These are phyloP conservation scores for Verticillium longisporum DNA, from an alignment of 2,329 filamentous ascomycete genomes.

Conservation along the genomic window DNA sequence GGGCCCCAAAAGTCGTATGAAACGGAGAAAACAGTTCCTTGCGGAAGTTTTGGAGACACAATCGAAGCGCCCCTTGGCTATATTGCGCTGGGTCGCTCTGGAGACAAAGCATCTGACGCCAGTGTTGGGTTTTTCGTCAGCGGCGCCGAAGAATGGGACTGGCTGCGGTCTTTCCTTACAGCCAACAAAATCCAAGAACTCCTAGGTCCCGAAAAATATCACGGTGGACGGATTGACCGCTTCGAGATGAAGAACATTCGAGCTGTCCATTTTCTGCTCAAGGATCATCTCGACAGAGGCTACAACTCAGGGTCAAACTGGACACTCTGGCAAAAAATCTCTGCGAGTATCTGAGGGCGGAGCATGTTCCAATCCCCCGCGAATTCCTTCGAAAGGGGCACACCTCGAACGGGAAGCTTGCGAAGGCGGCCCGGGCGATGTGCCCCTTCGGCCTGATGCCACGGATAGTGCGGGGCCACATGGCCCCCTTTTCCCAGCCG, in stretches of 20 bases:
- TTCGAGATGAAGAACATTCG: slow-evolving; percentile 35
- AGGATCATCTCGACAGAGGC: slow-evolving; percentile 33
- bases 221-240: slow-evolving; percentile 25
- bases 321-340: slow-evolving; percentile 25
- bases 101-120: slow-evolving; percentile 26
- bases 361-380: slow-evolving; percentile 18
- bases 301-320: slow-evolving; percentile 27
- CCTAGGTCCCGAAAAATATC: slow-evolving; percentile 31
- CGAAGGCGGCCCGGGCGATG: not conserved
- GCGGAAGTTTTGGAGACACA: not conserved
- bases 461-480: not conserved
- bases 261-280: slow-evolving; percentile 38
- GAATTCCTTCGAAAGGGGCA: slow-evolving; percentile 18
- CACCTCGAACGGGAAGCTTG: not conserved
- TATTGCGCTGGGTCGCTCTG: slow-evolving; percentile 21
- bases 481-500: not conserved
- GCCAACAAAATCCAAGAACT: slow-evolving; percentile 26
- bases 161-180: slow-evolving; percentile 31
- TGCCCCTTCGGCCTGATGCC: not conserved
- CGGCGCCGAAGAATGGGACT: slow-evolving; percentile 28
- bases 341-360: slow-evolving; percentile 20
- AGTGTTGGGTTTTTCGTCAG: slow-evolving; percentile 29
- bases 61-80: slow-evolving; percentile 18
- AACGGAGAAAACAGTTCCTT: not conserved
- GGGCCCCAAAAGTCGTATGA: not conserved